These are phyloP conservation scores for Gossypium aridum DNA, from an alignment of 441 rosid species.

Conservation along the genomic window DNA sequence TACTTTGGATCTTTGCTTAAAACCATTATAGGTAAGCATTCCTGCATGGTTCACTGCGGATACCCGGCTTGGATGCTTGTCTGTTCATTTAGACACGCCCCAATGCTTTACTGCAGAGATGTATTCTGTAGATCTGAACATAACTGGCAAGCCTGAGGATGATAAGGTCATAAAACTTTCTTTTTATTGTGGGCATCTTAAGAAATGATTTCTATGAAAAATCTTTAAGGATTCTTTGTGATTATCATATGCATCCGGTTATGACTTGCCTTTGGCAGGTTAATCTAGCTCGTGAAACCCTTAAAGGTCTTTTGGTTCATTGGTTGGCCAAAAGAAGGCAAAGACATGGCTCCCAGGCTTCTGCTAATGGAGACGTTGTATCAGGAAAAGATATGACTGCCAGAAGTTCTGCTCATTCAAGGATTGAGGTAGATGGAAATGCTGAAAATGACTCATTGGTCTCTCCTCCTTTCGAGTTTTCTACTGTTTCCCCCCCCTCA, in stretches of 20 bases:
- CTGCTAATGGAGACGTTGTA: slow-evolving; percentile 59
- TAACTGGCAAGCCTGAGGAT: slow-evolving; percentile 95
- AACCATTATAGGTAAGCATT: slow-evolving; percentile 72
- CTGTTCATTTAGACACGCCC: slow-evolving; percentile 93
- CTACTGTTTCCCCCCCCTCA: slow-evolving; percentile 73
- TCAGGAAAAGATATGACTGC: slow-evolving; percentile 56
- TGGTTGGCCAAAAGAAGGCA: slow-evolving; percentile 82
- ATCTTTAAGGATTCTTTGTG: neutral
- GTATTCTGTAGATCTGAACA: slow-evolving; percentile 94
- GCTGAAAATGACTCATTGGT: slow-evolving; percentile 71
- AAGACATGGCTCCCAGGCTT: slow-evolving; percentile 55
- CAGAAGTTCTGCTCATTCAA: slow-evolving; percentile 51
- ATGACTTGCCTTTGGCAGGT: slow-evolving; percentile 48
- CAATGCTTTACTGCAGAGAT: slow-evolving; percentile 99
- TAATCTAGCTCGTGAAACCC: slow-evolving; percentile 93
- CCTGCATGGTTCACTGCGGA: slow-evolving; percentile 99
- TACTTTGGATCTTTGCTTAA: slow-evolving; percentile 14
- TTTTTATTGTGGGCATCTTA: neutral
- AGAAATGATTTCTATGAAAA: neutral
- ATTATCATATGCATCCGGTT: neutral
- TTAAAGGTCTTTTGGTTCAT: slow-evolving; percentile 89
- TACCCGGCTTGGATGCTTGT: slow-evolving; percentile 94
- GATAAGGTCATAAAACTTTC: slow-evolving; percentile 62
- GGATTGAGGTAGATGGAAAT: slow-evolving; percentile 63
- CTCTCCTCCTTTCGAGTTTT: slow-evolving; percentile 88